These are phyloP conservation scores for Tetrahymena thermophila DNA, from an alignment of 73 alveolate species.

Conservation along the genomic window DNA sequence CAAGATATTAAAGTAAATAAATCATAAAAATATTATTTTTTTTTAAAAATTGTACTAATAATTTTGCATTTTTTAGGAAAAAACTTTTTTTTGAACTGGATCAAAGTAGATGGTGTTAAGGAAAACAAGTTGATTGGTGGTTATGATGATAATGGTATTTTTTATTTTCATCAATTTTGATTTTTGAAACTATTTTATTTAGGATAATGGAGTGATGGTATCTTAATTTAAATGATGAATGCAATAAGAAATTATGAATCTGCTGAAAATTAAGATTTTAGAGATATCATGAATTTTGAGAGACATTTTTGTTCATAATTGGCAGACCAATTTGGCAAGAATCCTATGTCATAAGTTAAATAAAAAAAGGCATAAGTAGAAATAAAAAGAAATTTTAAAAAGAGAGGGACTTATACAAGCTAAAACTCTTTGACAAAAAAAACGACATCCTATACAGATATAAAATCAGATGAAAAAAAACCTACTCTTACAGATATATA, in stretches of 20 bases:
- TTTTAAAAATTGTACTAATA: neutral
- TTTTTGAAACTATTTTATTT: neutral
- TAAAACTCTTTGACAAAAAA: neutral
- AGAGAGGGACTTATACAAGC: neutral
- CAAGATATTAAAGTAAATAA: neutral
- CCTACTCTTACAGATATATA: neutral
- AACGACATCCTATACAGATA: neutral
- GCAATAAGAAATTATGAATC: neutral
- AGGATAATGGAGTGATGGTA: neutral
- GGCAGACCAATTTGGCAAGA: neutral
- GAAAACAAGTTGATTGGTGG: neutral
- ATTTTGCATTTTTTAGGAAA: neutral
- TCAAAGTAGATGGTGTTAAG: neutral
- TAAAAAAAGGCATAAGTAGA: neutral
- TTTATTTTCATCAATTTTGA: neutral
- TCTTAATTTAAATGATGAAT: neutral
- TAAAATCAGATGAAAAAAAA: neutral
- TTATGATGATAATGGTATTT: neutral
- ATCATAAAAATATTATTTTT: neutral
- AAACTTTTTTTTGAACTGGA: neutral
- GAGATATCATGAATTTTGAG: neutral
- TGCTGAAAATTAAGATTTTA: neutral
- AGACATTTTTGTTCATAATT: neutral
- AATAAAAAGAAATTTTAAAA: neutral
- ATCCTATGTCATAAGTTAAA: neutral